Evolutionary conservation across 352 stramenopile genomes (phyloP).

Genomic region (Blastocystis sp.): DNA sequence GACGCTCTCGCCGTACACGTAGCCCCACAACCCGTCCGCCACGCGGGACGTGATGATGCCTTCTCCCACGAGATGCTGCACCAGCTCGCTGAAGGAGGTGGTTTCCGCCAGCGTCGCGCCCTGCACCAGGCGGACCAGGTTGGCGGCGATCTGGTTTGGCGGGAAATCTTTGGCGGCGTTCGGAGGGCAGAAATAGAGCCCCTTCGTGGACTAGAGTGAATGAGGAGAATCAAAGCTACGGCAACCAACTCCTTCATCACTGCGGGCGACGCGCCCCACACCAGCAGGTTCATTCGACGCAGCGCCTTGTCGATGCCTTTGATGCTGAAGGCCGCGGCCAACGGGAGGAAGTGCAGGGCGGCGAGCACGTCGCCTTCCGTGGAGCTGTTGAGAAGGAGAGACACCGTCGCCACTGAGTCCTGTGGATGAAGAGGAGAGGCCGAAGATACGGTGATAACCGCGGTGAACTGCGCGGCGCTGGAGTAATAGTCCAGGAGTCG

Average conservation of each 20-base stretch:
- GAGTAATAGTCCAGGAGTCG: constrained; percentile 84
- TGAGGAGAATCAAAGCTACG: neutral
- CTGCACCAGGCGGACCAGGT: constrained; percentile 75
- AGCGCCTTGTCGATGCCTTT: constrained; percentile 85
- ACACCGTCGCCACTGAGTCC: constrained; percentile 78
- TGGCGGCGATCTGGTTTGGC: constrained; percentile 77
- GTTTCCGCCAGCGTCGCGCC: constrained; percentile 76
- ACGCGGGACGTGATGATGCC: neutral
- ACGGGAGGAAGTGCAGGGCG: constrained; percentile 87
- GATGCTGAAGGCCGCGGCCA: constrained; percentile 83
- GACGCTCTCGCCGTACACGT: constrained; percentile 6
- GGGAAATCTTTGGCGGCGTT: constrained; percentile 73
- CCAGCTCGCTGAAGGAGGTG: constrained; percentile 78
- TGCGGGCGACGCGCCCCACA: constrained; percentile 8
- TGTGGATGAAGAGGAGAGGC: constrained; percentile 72
- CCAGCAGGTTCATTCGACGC: constrained; percentile 83
- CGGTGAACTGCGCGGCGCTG: constrained; percentile 86
- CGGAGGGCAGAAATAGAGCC: constrained; percentile 42
- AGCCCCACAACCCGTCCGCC: constrained; percentile 40
- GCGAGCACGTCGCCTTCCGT: constrained; percentile 85
- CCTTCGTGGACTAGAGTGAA: constrained; percentile 2
- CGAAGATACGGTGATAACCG: constrained; percentile 75
- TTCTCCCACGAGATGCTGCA: constrained; percentile 34
- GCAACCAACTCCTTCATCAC: constrained; percentile 9
- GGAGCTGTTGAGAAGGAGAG: constrained; percentile 85